phyloP scores from a whole-genome alignment of 2,329 filamentous ascomycete genomes.

The Ophiostoma populinum region DNA sequence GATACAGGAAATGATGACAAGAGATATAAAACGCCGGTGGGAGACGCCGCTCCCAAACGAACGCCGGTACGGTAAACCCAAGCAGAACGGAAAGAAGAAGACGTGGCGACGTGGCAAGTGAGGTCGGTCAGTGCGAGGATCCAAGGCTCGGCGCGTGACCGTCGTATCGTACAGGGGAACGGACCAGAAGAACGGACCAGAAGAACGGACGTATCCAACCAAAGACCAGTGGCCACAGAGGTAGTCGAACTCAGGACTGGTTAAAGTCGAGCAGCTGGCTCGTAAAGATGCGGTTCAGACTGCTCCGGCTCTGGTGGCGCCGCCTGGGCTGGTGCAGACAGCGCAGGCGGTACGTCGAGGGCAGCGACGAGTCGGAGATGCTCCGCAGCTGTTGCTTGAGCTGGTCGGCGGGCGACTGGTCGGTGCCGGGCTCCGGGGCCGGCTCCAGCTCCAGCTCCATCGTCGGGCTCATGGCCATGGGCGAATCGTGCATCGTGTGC shows the following conservation, averaged over 20 bases:
- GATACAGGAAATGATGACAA: neutral
- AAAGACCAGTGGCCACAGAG: neutral
- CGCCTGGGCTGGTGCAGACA: slow-evolving; percentile 14
- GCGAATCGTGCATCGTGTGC: slow-evolving; percentile 9
- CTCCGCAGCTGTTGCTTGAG: slow-evolving; percentile 15
- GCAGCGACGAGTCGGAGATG: slow-evolving; percentile 14
- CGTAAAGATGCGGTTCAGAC: slow-evolving; percentile 14
- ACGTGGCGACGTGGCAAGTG: no score
- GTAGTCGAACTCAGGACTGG: slow-evolving; percentile 10
- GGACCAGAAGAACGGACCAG: neutral
- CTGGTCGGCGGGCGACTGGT: slow-evolving; percentile 13
- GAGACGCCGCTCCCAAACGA: no score
- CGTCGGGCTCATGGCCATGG: slow-evolving; percentile 3
- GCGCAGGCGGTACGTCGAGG: slow-evolving; percentile 13
- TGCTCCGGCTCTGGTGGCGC: slow-evolving; percentile 15
- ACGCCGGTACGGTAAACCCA: no score
- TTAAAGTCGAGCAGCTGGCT: slow-evolving; percentile 14
- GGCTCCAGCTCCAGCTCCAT: slow-evolving; percentile 3
- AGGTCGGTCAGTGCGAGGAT: no score
- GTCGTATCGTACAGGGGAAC: no score
- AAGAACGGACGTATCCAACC: neutral
- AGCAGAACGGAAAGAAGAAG: no score
- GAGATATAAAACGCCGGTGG: neutral
- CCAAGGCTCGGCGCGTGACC: no score
- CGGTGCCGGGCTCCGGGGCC: slow-evolving; percentile 7